Evolutionary conservation across 306 rosid species (phyloP).

Genomic region (Cucurbita ficifolia): DNA sequence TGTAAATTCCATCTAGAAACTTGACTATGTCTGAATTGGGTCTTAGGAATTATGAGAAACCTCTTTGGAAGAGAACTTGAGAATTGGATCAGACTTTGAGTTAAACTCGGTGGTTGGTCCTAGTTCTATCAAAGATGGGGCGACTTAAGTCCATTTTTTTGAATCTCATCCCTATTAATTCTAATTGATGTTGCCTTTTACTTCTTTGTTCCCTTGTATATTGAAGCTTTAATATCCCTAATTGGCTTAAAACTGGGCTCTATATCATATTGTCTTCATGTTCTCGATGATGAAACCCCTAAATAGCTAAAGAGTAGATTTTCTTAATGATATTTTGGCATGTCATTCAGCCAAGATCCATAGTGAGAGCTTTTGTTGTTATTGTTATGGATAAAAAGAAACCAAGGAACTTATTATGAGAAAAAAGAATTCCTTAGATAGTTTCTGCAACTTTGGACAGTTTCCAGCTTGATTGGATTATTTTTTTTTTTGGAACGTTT

Average conservation of each 20-base stretch:
- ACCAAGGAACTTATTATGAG: background rate
- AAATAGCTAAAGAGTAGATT: background rate
- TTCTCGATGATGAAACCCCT: background rate
- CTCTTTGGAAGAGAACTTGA: background rate
- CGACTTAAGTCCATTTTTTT: background rate
- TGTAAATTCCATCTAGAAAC: background rate
- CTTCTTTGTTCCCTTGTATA: background rate
- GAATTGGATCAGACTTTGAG: background rate
- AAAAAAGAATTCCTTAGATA: background rate
- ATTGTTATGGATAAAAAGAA: background rate
- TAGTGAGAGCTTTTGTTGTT: background rate
- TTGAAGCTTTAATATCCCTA: background rate
- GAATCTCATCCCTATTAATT: background rate
- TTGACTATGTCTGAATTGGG: constrained; percentile 5
- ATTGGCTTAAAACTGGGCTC: background rate
- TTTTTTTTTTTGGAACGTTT: background rate
- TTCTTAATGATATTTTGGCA: background rate
- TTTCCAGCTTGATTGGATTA: background rate
- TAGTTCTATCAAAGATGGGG: background rate
- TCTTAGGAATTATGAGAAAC: background rate
- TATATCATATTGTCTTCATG: background rate
- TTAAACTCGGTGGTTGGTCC: background rate
- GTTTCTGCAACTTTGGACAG: background rate
- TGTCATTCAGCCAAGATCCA: background rate
- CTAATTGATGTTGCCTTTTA: background rate